Conservation (phyloP, 495 filamentous ascomycete genomes). For the Geoglossum glabrum region DNA sequence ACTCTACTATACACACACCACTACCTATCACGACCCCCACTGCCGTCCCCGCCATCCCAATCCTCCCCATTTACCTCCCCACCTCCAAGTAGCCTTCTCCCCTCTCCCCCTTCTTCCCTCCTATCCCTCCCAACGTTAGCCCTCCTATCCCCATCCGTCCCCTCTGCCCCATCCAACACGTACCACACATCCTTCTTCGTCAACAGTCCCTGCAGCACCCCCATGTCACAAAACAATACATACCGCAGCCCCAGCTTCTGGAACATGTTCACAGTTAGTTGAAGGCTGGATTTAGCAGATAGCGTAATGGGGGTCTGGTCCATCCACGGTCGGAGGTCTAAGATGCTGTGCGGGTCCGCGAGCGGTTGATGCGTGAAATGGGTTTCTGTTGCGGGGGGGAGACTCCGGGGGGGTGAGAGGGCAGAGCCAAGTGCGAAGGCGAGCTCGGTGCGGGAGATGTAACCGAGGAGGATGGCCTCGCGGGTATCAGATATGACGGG, state of each 20-base stretch:
- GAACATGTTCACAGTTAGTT: slow-evolving; percentile 76
- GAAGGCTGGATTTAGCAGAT: slow-evolving; percentile 47
- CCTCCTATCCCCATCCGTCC: slow-evolving; percentile 24
- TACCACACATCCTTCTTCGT: slow-evolving; percentile 99
- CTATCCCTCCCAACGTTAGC: neutral
- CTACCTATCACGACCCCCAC: neutral
- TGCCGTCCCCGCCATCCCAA: neutral
- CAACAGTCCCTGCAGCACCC: slow-evolving; percentile 61
- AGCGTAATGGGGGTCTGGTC: slow-evolving; percentile 93
- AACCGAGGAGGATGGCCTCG: slow-evolving; percentile 63
- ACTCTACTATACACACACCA: neutral
- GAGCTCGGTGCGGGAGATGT: slow-evolving; percentile 84
- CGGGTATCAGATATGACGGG: slow-evolving; percentile 65
- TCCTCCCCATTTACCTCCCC: neutral
- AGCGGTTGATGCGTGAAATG: slow-evolving; percentile 69
- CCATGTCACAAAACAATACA: slow-evolving; percentile 67
- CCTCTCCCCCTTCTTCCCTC: neutral
- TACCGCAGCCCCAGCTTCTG: slow-evolving; percentile 83
- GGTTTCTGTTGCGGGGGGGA: slow-evolving; percentile 53
- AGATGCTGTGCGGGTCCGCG: slow-evolving; percentile 52
- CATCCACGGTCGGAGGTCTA: slow-evolving; percentile 93
- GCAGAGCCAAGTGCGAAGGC: slow-evolving; percentile 52
- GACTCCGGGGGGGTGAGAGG: slow-evolving; percentile 27
- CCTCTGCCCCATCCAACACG: slow-evolving; percentile 60
- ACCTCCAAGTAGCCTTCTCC: neutral